Evolutionary conservation across 768 basidiomycete species (phyloP).

Genomic region (Termitomyces sp.): DNA sequence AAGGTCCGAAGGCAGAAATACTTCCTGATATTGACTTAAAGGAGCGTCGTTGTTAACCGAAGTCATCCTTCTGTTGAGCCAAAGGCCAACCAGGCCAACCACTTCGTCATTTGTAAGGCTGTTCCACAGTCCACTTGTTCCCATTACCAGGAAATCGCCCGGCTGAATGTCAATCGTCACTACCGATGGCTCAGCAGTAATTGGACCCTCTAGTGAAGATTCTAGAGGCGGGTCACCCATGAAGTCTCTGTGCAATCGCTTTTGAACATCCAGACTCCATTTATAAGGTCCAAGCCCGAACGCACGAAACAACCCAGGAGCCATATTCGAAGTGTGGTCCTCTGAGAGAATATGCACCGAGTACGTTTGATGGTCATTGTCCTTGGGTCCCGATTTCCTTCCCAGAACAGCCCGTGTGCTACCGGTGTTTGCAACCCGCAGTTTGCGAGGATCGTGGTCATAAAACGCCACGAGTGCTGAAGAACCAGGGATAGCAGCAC

Average conservation of each 20-base stretch:
- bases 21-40: slow-evolving; percentile 2
- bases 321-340: neutral
- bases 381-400: neutral
- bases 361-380: neutral
- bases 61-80: slow-evolving; percentile 29
- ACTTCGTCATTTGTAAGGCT: slow-evolving; percentile 52
- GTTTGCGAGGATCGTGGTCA: slow-evolving; percentile 5
- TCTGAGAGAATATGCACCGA: slow-evolving; percentile 5
- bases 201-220: neutral
- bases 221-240: slow-evolving; percentile 3
- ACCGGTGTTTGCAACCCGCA: slow-evolving; percentile 5
- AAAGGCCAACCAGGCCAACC: slow-evolving; percentile 51
- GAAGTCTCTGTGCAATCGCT: slow-evolving; percentile 4
- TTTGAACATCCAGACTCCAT: slow-evolving; percentile 4
- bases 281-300: slow-evolving; percentile 10
- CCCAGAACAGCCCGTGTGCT: slow-evolving; percentile 5
- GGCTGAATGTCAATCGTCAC: slow-evolving; percentile 37
- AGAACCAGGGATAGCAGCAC: slow-evolving; percentile 1
- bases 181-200: slow-evolving; percentile 38
- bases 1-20: slow-evolving; percentile 23
- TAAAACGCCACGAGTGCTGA: slow-evolving; percentile 7
- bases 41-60: neutral
- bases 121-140: slow-evolving; percentile 52
- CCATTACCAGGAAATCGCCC: slow-evolving; percentile 55
- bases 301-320: slow-evolving; percentile 5